phyloP scores from a whole-genome alignment of 2,329 filamentous ascomycete species.

The Niveomyces coronatus region DNA sequence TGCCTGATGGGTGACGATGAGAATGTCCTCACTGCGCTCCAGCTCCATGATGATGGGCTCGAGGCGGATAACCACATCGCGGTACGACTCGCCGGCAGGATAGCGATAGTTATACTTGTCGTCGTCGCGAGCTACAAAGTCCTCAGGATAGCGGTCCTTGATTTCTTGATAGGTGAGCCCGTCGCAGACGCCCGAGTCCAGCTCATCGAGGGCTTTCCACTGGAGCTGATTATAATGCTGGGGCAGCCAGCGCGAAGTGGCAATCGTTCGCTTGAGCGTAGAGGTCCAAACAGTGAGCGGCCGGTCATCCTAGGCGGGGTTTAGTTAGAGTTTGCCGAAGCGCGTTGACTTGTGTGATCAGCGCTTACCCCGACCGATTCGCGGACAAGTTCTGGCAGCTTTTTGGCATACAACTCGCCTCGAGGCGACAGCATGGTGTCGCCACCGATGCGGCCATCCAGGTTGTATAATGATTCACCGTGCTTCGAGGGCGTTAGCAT shows the following conservation, averaged over 20 bases:
- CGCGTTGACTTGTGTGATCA: constrained; percentile 17
- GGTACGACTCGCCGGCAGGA: constrained; percentile 87
- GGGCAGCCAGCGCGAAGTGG: constrained; percentile 76
- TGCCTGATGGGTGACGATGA: constrained; percentile 96
- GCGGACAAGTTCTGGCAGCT: constrained; percentile 73
- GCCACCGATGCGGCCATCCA: constrained; percentile 83
- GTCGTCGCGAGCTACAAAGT: constrained; percentile 90
- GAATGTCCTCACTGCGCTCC: constrained; percentile 89
- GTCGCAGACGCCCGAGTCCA: constrained; percentile 93
- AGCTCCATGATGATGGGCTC: constrained; percentile 99
- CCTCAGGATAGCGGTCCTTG: constrained; percentile 80
- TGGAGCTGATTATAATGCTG: constrained; percentile 83
- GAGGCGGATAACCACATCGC: constrained; percentile 92
- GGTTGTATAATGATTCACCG: constrained; percentile 87
- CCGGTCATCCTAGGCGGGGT: constrained; percentile 53
- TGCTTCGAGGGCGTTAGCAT: constrained; percentile 46
- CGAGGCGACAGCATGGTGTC: constrained; percentile 80
- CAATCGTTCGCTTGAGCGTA: constrained; percentile 70
- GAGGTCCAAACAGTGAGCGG: constrained; percentile 54
- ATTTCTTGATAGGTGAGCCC: constrained; percentile 95
- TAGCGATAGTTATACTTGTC: constrained; percentile 99
- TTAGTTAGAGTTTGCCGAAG: too few species aligned
- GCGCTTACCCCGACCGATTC: constrained; percentile 71
- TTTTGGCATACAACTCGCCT: constrained; percentile 77
- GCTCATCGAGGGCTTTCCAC: constrained; percentile 97